Conservation (phyloP, 2,329 filamentous ascomycete species). For the Fusarium transvaalense region DNA sequence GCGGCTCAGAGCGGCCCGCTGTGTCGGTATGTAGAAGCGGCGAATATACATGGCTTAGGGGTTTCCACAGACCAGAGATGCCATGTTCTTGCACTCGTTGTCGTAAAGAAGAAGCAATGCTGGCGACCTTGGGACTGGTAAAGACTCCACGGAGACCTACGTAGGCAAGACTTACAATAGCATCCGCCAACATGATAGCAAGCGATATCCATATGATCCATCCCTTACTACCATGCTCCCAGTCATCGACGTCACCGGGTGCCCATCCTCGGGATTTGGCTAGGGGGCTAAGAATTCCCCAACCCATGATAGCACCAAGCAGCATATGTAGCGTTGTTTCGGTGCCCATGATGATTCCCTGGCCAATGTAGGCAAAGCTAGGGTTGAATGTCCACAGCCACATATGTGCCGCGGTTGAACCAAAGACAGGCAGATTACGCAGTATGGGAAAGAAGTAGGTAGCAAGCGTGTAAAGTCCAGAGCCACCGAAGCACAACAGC, state of each 20-base stretch:
- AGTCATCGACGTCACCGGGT: slow-evolving; percentile 85
- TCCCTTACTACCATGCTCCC: slow-evolving; percentile 93
- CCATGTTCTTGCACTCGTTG: slow-evolving; percentile 39
- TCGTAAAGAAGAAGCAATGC: slow-evolving; percentile 8
- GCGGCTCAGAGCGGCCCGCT: slow-evolving; percentile 7
- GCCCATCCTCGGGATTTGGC: slow-evolving; percentile 92
- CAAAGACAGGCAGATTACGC: slow-evolving; percentile 89
- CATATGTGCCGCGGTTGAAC: slow-evolving; percentile 75
- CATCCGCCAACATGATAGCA: slow-evolving; percentile 96
- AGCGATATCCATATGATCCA: slow-evolving; percentile 99
- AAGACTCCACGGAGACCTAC: slow-evolving; percentile 74
- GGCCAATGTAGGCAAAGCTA: slow-evolving; percentile 95
- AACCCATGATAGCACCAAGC: slow-evolving; percentile 87
- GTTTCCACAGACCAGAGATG: slow-evolving; percentile 39
- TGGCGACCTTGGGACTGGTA: slow-evolving; percentile 18
- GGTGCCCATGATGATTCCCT: slow-evolving; percentile 98
- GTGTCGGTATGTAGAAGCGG: slow-evolving; percentile 35
- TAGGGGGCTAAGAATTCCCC: slow-evolving; percentile 89
- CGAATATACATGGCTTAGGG: slow-evolving; percentile 42
- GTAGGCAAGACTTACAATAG: slow-evolving; percentile 87
- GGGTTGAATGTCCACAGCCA: slow-evolving; percentile 99
- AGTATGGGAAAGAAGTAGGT: slow-evolving; percentile 92
- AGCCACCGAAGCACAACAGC: slow-evolving; percentile 68
- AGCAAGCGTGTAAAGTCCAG: slow-evolving; percentile 77
- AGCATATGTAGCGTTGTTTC: slow-evolving; percentile 97